phyloP scores from a whole-genome alignment of 306 rosid species.

The barrel medic (Medicago truncatula) region MtrunA17r5.0-ANR NC_053048.1:9305501-9306000 shows the following conservation, averaged over 20 bases:
- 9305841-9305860: not conserved
- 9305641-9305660: constrained; percentile 18
- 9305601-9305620: constrained; percentile 11
- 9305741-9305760: constrained; percentile 1
- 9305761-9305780: constrained; percentile 27
- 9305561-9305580: constrained; percentile 18
- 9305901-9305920: constrained; percentile 24
- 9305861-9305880: constrained; percentile 13
- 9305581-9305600: constrained; percentile 15
- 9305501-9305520: constrained; percentile 30
- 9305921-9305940: not conserved
- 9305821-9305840: not conserved
- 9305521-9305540: not conserved
- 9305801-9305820: constrained; percentile 19
- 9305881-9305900: not conserved
- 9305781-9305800: not conserved
- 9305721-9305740: constrained; percentile 9
- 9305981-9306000: constrained; percentile 3
- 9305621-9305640: not conserved
- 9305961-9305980: constrained; percentile 13
- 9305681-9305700: constrained; percentile 1
- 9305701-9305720: constrained; percentile 8
- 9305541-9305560: constrained; percentile 2
- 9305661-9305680: constrained; percentile 20
- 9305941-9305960: not conserved